Base-by-base conservation (phyloP, 2,329 filamentous ascomycete genomes). In the Fusarium albidum region DNA sequence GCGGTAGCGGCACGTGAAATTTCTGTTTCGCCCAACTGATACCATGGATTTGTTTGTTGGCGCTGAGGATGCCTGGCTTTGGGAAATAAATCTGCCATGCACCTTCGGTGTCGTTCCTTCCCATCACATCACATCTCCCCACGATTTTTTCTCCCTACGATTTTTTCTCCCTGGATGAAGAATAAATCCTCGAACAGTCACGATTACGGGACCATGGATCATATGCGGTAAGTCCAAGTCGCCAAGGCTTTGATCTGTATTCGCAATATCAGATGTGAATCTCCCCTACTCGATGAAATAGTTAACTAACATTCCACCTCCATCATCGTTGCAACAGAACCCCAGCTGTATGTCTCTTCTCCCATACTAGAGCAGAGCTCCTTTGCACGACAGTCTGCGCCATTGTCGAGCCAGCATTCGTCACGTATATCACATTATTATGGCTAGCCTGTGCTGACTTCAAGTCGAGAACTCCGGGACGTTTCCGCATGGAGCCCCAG, bases 1-100 rank as follows among this genome's bases (percentile, higher is more conserved):
- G 47, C 33, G 32, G 44, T 44, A 53, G 50, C 47, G 47, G 50
- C 59, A 59, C 55, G 50, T 61, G 58, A 52, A 62, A 39, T 35
- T 37, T 34, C 29, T 27, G 25, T 56, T 52, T 42, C 37, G 38
- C 10, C 59, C 14, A 31, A 35, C 33, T 26, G 41, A 43, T 51
- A 28, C 34, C 43, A 26, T 13, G 21, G 5, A 26, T 41, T 27
- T 27, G 28, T 40, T 48, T 39, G 46, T 21, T 29, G 21, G 25
- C 26, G 26, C 35, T 33, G 27, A 18, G n/a, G 29, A 34, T 26
- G 15, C 26, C 44, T 32, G 21, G 13, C 25, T 18, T 5, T 28
- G 26, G 32, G 12, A 38, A 13, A 26, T 26, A 35, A 51, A 34
- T 11, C 37, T 38, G 32, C 10, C 13, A 31, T 31, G 40, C n/a